Evolutionary conservation across 345 rosid genomes (phyloP), one percentile per base, ranked within the genome.

Genomic region (Eucalyptus erythrocorys): DNA sequence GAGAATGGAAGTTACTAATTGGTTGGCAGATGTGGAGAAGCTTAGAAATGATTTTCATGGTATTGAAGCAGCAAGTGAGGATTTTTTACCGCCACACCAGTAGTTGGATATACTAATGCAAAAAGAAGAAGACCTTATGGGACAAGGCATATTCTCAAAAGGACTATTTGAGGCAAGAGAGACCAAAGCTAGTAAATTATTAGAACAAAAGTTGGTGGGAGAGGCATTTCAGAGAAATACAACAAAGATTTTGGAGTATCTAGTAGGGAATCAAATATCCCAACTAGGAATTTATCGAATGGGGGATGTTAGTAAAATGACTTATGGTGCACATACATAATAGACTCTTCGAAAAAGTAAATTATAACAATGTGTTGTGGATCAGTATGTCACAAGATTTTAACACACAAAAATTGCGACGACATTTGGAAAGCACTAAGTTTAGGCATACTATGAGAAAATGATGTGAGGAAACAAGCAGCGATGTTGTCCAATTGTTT

Each of bases 1-100:
- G 0, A 64, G 37, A 6, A 30, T 6, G 19, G 19, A 64, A 64
- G 71, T 27, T n/a, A 3, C 2, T 19, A 64, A 64, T 30, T 64
- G 71, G 71, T 64, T 64, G 37, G 34, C 19, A 2, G 9, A 64
- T 30, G 17, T 14, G 37, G 19, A 64, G 71, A 64, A 64, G 37
- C 19, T 64, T 13, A 64, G 9, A 64, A n/a, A 6, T 30, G 10
- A 64, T 30, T 30, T 59, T 6, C 8, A 3, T 59, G 5, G 19
- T 64, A n/a, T 14, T 13, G 37, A 13, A 64, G 1, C 5, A 14
- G 1, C 71, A n/a, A 64, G 64, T 10, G 13, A 57, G 53, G n/a
- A 26, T 57, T 57, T 3, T 57, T 57, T 57, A 3, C 0, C 14
- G 3, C 7, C 64, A 57, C 30, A 0, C 1, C 3, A 0, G 1